Percentiles rank a stretch among this genome's conserved stretches.
Conservation (phyloP, 2,329 filamentous ascomycete species). For the Metarhizium rileyi region DNA sequence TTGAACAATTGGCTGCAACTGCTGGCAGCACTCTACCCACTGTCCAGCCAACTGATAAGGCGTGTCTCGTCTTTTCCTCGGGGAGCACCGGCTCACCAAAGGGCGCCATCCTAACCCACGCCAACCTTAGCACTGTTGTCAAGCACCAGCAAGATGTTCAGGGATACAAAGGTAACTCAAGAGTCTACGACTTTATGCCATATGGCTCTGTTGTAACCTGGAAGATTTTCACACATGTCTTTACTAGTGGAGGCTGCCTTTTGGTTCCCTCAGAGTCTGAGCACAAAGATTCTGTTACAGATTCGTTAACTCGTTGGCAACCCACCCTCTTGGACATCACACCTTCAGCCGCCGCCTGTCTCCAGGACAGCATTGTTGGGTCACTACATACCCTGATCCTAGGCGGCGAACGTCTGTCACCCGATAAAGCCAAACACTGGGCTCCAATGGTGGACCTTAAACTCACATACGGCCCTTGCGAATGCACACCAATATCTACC, state of each 20-base stretch:
- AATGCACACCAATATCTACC: background rate
- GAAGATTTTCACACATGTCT: background rate
- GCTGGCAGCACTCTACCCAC: background rate
- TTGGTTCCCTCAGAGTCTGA: background rate
- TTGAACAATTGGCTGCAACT: background rate
- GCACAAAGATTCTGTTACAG: background rate
- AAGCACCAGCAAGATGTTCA: slow-evolving; percentile 3
- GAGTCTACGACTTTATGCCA: slow-evolving; percentile 8
- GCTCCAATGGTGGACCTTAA: background rate
- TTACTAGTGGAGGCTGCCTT: slow-evolving; percentile 1
- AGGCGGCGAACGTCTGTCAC: background rate
- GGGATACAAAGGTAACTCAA: slow-evolving; percentile 2
- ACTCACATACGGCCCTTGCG: background rate
- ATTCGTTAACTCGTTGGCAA: background rate
- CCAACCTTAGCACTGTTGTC: slow-evolving; percentile 1
- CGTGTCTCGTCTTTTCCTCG: slow-evolving; percentile 1
- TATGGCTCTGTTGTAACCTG: background rate
- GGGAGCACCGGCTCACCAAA: background rate
- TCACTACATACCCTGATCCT: background rate
- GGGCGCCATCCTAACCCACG: slow-evolving; percentile 1
- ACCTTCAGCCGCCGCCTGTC: background rate
- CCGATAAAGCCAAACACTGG: background rate
- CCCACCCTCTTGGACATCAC: slow-evolving; percentile 2
- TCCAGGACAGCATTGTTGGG: background rate
- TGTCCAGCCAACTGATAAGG: background rate